phyloP scores from a whole-genome alignment of 2,329 filamentous ascomycete genomes.

The Elsinoe australis region DNA sequence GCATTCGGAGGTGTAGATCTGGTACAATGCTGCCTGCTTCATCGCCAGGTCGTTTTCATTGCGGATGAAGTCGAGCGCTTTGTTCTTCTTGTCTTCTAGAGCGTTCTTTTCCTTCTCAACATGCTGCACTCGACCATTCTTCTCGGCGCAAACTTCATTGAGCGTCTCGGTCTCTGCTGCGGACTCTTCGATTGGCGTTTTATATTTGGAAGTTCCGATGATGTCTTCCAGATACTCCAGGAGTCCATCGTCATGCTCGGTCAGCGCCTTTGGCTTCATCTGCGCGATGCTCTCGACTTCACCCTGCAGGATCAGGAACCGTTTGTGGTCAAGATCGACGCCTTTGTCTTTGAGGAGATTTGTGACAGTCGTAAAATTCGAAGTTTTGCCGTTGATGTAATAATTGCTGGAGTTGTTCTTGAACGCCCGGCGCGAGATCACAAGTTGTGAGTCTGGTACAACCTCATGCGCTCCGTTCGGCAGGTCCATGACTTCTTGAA shows the following conservation, averaged over 20 bases:
- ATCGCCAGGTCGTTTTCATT: constrained; percentile 88
- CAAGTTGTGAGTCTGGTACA: constrained; percentile 72
- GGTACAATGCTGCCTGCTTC: constrained; percentile 88
- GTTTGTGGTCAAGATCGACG: constrained; percentile 94
- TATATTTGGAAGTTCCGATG: constrained; percentile 97
- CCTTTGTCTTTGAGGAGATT: constrained; percentile 78
- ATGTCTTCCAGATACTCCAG: constrained; percentile 97
- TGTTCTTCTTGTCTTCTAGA: constrained; percentile 94
- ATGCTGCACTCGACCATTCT: constrained; percentile 89
- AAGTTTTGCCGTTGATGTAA: constrained; percentile 84
- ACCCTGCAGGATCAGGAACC: constrained; percentile 92
- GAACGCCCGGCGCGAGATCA: constrained; percentile 89
- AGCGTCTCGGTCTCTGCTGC: constrained; percentile 82
- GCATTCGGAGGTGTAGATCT: constrained; percentile 83
- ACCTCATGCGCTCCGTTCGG: constrained; percentile 66
- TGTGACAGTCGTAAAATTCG: constrained; percentile 87
- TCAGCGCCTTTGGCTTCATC: constrained; percentile 95
- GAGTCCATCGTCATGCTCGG: constrained; percentile 92
- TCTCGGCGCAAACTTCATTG: constrained; percentile 92
- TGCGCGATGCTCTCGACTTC: constrained; percentile 98
- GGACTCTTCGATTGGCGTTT: constrained; percentile 90
- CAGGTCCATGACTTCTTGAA: constrained; percentile 87
- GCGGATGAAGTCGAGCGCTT: constrained; percentile 76
- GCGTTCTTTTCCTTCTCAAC: constrained; percentile 94
- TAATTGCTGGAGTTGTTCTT: constrained; percentile 98